Percentiles rank a stretch among this genome's conserved stretches.
Evolutionary conservation across 2,329 filamentous ascomycete species (phyloP).

Genomic region (Phialocephala sp.): DNA sequence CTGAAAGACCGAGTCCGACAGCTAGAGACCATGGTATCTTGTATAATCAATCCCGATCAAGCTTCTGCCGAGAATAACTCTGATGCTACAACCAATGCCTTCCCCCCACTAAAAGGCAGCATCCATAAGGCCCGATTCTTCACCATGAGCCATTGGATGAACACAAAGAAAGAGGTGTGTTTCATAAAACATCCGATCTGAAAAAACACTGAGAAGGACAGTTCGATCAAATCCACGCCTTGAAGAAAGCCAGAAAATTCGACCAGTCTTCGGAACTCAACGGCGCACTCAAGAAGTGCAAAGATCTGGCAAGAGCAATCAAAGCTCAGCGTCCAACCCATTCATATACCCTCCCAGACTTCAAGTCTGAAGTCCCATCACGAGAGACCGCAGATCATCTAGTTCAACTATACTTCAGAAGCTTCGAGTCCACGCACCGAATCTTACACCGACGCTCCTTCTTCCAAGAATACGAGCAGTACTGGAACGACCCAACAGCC

Average conservation of each 20-base stretch:
- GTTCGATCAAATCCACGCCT: conserved; percentile 27
- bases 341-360: conserved; percentile 22
- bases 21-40: conserved; percentile 14
- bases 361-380: conserved; percentile 30
- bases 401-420: conserved; percentile 49
- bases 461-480: conserved; percentile 48
- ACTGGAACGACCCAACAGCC: conserved; percentile 45
- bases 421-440: conserved; percentile 50
- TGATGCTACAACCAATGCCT: not conserved
- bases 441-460: conserved; percentile 54
- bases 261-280: conserved; percentile 9
- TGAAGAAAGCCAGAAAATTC: not conserved
- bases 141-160: conserved; percentile 39
- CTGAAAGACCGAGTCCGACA: conserved; percentile 22
- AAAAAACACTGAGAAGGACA: not conserved
- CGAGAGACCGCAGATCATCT: conserved; percentile 44
- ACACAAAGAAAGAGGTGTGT: conserved; percentile 29
- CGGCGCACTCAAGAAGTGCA: conserved; percentile 30
- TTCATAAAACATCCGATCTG: not conserved
- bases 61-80: conserved; percentile 1
- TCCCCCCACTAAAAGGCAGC: conserved; percentile 22
- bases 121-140: conserved; percentile 36
- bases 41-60: conserved; percentile 1
- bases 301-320: conserved; percentile 30
- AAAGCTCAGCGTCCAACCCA: conserved; percentile 29